A percentile compares a stretch with the other conserved stretches of the same genome.
These are phyloP conservation scores for Iberis pinnata DNA, from an alignment of 345 rosid species.

Conservation along the genomic window DNA sequence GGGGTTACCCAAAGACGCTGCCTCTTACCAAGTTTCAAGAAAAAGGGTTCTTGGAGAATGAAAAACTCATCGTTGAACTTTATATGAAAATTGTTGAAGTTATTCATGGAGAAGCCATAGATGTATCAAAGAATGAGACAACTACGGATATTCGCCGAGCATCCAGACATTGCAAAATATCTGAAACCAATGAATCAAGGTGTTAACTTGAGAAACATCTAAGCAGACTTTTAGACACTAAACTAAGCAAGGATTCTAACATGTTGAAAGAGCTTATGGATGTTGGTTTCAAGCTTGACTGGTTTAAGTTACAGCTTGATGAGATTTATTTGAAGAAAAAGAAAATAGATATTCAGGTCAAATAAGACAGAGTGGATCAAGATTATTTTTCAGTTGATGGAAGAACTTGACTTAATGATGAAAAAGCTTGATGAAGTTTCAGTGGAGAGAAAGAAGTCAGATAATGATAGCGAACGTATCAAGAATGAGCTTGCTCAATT, in stretches of 20 bases:
- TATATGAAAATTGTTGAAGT: background rate
- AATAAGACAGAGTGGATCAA: no score
- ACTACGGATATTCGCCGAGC: constrained; percentile 10
- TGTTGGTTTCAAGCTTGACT: constrained; percentile 3
- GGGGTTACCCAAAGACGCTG: background rate
- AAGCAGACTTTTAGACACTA: constrained; percentile 2
- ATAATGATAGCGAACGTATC: background rate
- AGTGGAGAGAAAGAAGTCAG: background rate
- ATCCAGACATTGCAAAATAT: background rate
- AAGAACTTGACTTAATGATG: no score
- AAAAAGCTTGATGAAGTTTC: background rate
- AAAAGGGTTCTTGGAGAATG: constrained; percentile 4
- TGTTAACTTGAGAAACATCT: background rate
- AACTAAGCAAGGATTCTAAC: background rate
- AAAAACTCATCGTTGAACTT: constrained; percentile 17
- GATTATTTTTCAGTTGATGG: no score
- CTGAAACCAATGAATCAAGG: background rate
- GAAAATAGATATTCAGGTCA: no score
- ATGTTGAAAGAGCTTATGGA: constrained; percentile 7
- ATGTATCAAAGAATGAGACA: background rate
- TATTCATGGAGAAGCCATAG: constrained; percentile 9
- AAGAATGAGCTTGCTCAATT: background rate
- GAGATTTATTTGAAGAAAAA: background rate
- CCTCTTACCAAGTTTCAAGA: constrained; percentile 8
- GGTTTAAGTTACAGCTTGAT: constrained; percentile 11